Base-by-base conservation (phyloP, 1,139 yeast genomes). In the Hansenula anomala region DNA sequence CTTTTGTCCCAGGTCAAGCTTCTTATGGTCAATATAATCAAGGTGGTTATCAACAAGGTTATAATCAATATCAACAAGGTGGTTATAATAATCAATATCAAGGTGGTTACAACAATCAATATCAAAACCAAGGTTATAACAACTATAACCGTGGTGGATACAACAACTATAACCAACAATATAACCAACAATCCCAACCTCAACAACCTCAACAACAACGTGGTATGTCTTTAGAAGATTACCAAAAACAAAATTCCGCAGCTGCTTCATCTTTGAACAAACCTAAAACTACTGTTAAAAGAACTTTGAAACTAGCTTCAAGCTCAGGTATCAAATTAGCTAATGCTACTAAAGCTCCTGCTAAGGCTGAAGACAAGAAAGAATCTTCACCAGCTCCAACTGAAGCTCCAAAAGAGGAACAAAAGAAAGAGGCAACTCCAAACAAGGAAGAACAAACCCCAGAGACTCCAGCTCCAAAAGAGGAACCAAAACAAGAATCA, bases 201-300 rank as follows among this genome's bases (percentile, higher is more conserved):
- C 22, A 20, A 20, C 8, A 6, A 6, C 22, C 22, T 20, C 22
- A 20, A 20, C 22, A 20, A 20, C 22, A 6, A 20, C 55, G 67
- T 43, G 94, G 92, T 38, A 80, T 87, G 89, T 79, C 95, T 29
- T 72, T 89, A 54, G 95, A 89, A 42, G 96, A 89, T 57, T 88
- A 80, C 66, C 86, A 87, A 63, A 83, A 58, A 41, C 57, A 61
- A 64, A 42, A 66, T 53, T 52, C 61, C 33, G 55, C 61, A 16
- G 15, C 30, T 13, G 30, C 14, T 28, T 49, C 61, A 22, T 31
- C 39, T 16, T 42, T 49, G 36, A 49, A 54, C 41, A 80, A 81
- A 44, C 22, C 22, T 6, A 48, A 45, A 37, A 49, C 49, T 7
- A 27, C 36, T 16, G 37, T 28, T 22, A 73, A 72, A 63, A 68